These are phyloP conservation scores for Mortierella sp. DNA, from an alignment of 371 early-diverging fungal genomes.

Conservation along the genomic window DNA sequence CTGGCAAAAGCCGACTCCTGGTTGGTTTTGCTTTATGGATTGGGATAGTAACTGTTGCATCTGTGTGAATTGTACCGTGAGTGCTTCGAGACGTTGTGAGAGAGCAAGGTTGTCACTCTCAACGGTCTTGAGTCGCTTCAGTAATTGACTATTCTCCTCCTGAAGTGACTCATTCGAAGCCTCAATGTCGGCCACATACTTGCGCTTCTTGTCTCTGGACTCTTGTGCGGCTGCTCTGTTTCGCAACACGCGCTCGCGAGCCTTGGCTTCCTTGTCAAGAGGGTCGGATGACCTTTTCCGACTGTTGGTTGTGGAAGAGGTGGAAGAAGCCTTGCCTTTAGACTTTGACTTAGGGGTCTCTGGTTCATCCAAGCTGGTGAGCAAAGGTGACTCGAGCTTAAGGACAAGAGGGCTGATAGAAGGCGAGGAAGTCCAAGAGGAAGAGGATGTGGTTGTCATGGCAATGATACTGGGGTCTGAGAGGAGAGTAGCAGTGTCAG, in stretches of 20 bases:
- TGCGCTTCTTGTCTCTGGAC: conserved; percentile 90
- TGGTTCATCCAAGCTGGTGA: conserved; percentile 15
- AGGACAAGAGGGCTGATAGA: conserved; percentile 50
- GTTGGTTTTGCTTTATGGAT: conserved; percentile 50
- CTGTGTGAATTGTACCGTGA: conserved; percentile 67
- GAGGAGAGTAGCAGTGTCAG: conserved; percentile 20
- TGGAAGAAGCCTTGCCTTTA: conserved; percentile 15
- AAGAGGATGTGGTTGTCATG: conserved; percentile 20
- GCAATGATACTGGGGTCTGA: conserved; percentile 50
- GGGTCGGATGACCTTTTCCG: conserved; percentile 59
- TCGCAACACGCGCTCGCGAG: conserved; percentile 78
- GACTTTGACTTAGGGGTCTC: conserved; percentile 7
- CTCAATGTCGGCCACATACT: conserved; percentile 84
- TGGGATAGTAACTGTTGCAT: conserved; percentile 64
- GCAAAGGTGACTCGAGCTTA: conserved; percentile 52
- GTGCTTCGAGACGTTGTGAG: conserved; percentile 67
- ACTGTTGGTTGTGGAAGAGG: conserved; percentile 27
- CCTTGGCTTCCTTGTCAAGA: conserved; percentile 66
- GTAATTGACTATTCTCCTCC: conserved; percentile 74
- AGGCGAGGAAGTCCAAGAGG: conserved; percentile 27
- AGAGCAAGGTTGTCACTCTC: conserved; percentile 74
- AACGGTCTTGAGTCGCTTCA: conserved; percentile 71
- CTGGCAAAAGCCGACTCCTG: conserved; percentile 59
- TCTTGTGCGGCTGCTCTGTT: conserved; percentile 94
- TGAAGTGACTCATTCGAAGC: conserved; percentile 71